These are phyloP conservation scores for Colletotrichum melonis DNA, from an alignment of 2,329 filamentous ascomycete genomes.

Conservation along the genomic window DNA sequence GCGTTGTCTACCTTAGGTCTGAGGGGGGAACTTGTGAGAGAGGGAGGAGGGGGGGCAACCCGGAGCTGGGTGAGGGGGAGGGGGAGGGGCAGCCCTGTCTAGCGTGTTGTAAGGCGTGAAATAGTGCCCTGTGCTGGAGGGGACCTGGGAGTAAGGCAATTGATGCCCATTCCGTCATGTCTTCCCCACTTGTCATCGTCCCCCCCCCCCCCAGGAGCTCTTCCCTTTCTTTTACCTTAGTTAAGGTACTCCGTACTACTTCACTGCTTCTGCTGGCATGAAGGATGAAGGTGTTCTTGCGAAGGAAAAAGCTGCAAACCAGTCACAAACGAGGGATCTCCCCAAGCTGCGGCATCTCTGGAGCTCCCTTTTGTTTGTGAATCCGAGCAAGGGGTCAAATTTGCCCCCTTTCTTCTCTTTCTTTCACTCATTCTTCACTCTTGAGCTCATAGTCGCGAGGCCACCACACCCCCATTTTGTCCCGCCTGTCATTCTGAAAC, in stretches of 20 bases:
- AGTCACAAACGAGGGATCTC: not conserved
- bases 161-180: not conserved
- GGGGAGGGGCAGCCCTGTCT: slow-evolving; percentile 10
- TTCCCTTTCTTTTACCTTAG: too few relatives aligned
- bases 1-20: not conserved
- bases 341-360: slow-evolving; percentile 6
- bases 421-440: too few relatives aligned
- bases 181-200: not conserved
- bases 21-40: not conserved
- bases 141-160: not conserved
- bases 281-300: not conserved
- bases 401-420: not conserved
- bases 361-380: not conserved
- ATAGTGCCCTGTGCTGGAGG: not conserved
- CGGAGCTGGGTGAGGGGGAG: not conserved
- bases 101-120: not conserved
- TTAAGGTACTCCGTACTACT: too few relatives aligned
- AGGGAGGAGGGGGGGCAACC: not conserved
- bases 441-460: not conserved
- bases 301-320: not conserved
- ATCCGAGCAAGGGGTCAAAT: not conserved
- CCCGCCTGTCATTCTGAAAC: slow-evolving; percentile 29
- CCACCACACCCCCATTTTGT: not conserved
- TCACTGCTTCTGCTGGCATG: too few relatives aligned
- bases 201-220: not conserved